phyloP scores from a whole-genome alignment of 2,329 filamentous ascomycete genomes.

The Drechmeria coniospora region DNA sequence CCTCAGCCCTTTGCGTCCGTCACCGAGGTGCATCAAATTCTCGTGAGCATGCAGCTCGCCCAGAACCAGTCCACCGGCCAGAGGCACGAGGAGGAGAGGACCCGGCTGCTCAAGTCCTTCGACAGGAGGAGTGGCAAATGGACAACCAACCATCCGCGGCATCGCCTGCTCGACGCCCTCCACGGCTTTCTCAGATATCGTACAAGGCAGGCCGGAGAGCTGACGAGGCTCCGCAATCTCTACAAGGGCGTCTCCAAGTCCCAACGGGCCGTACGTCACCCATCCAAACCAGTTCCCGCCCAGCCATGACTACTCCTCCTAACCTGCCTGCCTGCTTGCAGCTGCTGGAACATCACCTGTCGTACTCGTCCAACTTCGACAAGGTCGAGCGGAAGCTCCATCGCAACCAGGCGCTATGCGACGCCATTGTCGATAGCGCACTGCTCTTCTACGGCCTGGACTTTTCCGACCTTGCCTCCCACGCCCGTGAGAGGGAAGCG shows the following conservation, averaged over 20 bases:
- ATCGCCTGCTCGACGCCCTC: constrained; percentile 24
- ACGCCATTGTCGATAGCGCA: constrained; percentile 27
- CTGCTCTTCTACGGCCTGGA: constrained; percentile 30
- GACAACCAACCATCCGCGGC: constrained; percentile 20
- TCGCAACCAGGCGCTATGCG: constrained; percentile 28
- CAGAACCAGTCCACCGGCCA: constrained; percentile 7
- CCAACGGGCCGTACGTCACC: constrained; percentile 14
- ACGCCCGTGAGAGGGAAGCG: constrained; percentile 21
- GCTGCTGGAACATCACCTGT: constrained; percentile 38
- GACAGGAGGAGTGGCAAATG: constrained; percentile 14
- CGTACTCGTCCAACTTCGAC: constrained; percentile 39
- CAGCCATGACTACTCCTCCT: not conserved
- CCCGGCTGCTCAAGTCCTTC: constrained; percentile 15
- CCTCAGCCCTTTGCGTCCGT: not conserved
- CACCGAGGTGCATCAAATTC: constrained; percentile 12
- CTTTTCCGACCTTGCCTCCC: constrained; percentile 26
- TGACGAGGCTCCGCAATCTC: constrained; percentile 18
- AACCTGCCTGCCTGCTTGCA: constrained; percentile 9
- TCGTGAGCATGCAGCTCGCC: constrained; percentile 11
- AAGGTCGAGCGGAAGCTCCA: constrained; percentile 25
- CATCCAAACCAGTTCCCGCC: not conserved
- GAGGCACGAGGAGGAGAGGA: constrained; percentile 16
- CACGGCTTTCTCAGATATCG: constrained; percentile 21
- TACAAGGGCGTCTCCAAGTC: constrained; percentile 20
- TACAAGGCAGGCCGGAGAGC: constrained; percentile 18